Conservation (phyloP, 2,329 filamentous ascomycete genomes). For the Teratosphaeria viscida region DNA sequence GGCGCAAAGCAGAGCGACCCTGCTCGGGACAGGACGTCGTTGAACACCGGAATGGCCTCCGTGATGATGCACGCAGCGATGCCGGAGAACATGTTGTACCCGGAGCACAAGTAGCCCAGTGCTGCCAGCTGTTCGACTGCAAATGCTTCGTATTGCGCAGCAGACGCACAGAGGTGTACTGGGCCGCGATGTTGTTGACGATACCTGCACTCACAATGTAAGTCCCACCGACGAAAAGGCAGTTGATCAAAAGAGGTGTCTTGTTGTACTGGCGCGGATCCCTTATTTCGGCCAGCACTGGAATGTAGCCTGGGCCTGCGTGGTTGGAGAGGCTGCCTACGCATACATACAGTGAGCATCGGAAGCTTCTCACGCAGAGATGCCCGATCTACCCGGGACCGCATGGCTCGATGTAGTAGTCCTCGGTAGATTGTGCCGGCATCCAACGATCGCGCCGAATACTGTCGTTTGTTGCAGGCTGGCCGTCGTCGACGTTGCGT, state of each 20-base stretch:
- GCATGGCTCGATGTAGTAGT: background rate
- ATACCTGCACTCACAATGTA: slow-evolving; percentile 42
- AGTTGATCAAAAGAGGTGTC: slow-evolving; percentile 47
- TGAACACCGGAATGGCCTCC: slow-evolving; percentile 45
- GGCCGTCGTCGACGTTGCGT: too few species aligned
- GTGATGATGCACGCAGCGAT: slow-evolving; percentile 40
- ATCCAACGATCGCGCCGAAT: background rate
- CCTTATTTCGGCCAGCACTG: slow-evolving; percentile 55
- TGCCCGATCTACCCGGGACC: background rate
- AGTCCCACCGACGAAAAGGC: slow-evolving; percentile 43
- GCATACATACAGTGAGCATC: too few species aligned
- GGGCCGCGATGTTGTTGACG: slow-evolving; percentile 37
- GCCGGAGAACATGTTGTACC: slow-evolving; percentile 31
- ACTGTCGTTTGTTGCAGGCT: background rate
- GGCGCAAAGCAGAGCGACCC: slow-evolving; percentile 41
- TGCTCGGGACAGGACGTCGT: slow-evolving; percentile 39
- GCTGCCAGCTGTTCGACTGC: slow-evolving; percentile 33
- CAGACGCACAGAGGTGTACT: slow-evolving; percentile 46
- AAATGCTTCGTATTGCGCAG: slow-evolving; percentile 41
- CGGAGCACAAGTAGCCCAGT: slow-evolving; percentile 43
- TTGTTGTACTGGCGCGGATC: slow-evolving; percentile 47
- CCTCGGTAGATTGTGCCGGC: background rate
- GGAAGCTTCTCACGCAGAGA: slow-evolving; percentile 36
- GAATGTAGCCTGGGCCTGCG: slow-evolving; percentile 49
- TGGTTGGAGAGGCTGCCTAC: too few species aligned